phyloP scores from a whole-genome alignment of 1,139 yeast genomes.

The Chernovozyma aurita region DNA sequence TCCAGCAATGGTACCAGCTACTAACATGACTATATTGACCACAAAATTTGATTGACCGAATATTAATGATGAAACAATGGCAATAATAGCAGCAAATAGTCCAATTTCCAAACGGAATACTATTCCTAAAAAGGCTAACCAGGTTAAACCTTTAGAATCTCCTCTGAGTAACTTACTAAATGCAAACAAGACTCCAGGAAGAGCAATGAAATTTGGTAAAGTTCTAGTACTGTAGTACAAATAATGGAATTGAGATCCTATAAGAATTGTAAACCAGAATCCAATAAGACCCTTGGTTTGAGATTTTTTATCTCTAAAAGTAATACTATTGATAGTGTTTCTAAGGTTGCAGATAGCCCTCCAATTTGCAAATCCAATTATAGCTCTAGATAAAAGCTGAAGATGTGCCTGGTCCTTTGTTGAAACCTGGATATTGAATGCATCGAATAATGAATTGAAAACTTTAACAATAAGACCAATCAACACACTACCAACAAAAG shows the following conservation, averaged over 20 bases:
- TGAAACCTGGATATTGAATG: conserved; percentile 11
- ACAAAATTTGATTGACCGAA: conserved; percentile 43
- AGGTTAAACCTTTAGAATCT: conserved; percentile 48
- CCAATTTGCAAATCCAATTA: conserved; percentile 51
- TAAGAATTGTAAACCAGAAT: conserved; percentile 57
- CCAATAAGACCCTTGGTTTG: conserved; percentile 29
- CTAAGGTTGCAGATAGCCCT: conserved; percentile 24
- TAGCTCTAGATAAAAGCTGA: conserved; percentile 47
- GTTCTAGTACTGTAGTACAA: conserved; percentile 75
- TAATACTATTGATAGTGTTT: conserved; percentile 21
- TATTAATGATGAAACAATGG: conserved; percentile 37
- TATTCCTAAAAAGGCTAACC: conserved; percentile 61
- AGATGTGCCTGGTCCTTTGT: conserved; percentile 32
- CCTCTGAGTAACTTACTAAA: conserved; percentile 49
- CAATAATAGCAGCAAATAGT: conserved; percentile 46
- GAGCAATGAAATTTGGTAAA: conserved; percentile 79
- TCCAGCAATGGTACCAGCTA: conserved; percentile 57
- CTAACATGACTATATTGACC: conserved; percentile 33
- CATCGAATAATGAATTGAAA: conserved; percentile 18
- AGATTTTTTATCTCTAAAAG: conserved; percentile 17
- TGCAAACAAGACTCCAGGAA: conserved; percentile 66
- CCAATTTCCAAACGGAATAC: conserved; percentile 74
- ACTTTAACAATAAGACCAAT: conserved; percentile 38
- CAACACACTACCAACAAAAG: conserved; percentile 71
- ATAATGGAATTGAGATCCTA: conserved; percentile 71